Evolutionary conservation across 1,139 yeast species (phyloP).

Genomic region (Saccharomycopsis hybrid): DNA sequence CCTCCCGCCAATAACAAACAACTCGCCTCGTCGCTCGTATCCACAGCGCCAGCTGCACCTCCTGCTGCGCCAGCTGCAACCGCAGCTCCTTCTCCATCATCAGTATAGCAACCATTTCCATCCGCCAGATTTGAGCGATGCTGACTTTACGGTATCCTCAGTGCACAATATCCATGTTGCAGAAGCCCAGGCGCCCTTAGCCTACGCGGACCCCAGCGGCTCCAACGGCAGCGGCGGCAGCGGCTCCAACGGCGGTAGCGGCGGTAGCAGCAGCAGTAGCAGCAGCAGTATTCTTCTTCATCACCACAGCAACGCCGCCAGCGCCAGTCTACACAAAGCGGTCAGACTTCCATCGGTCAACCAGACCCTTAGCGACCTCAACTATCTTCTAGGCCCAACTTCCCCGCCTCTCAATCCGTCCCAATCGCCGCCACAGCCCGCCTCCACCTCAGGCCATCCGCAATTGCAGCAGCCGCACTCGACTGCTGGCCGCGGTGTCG

Average conservation of each 20-base stretch:
- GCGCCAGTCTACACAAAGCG: too few relatives aligned
- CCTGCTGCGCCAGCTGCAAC: not conserved
- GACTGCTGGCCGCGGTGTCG: too few relatives aligned
- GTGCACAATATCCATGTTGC: too few relatives aligned
- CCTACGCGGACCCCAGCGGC: too few relatives aligned
- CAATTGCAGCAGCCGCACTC: too few relatives aligned
- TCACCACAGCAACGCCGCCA: not conserved
- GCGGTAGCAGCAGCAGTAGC: not conserved
- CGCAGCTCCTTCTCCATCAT: not conserved
- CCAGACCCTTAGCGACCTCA: conserved; percentile 1
- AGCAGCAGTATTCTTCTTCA: not conserved
- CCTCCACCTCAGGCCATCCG: not conserved
- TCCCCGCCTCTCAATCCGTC: not conserved
- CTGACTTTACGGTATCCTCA: too few relatives aligned
- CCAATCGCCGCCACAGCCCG: not conserved
- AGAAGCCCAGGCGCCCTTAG: too few relatives aligned
- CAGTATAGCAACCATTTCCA: not conserved
- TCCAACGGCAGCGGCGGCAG: not conserved
- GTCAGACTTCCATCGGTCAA: conserved; percentile 3
- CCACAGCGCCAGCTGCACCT: not conserved
- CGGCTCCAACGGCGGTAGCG: too few relatives aligned
- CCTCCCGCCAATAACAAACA: not conserved
- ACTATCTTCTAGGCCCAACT: not conserved
- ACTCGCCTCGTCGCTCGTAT: not conserved
- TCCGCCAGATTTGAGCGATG: not conserved